These are phyloP conservation scores for Pseudogymnoascus sp. DNA, from an alignment of 2,329 filamentous ascomycete genomes.

Conservation along the genomic window DNA sequence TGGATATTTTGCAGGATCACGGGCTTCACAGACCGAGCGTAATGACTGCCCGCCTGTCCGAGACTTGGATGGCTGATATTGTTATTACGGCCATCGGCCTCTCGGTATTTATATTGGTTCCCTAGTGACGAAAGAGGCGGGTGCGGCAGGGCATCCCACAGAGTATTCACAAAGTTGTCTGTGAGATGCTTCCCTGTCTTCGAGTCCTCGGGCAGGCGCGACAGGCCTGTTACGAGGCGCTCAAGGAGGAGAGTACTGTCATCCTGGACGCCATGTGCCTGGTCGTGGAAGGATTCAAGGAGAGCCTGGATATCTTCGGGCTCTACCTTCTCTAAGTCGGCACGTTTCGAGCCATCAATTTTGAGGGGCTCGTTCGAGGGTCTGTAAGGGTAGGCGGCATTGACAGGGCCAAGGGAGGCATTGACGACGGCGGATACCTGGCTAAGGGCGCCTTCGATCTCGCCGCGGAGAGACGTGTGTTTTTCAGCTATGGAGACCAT, in stretches of 20 bases:
- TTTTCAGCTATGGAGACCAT: not conserved
- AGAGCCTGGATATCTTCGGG: conserved; percentile 49
- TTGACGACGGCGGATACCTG: conserved; percentile 33
- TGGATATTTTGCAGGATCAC: conserved; percentile 53
- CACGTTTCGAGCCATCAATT: not conserved
- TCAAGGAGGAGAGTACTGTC: conserved; percentile 77
- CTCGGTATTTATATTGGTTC: conserved; percentile 56
- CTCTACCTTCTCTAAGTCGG: conserved; percentile 40
- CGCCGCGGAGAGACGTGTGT: conserved; percentile 19
- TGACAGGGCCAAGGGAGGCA: conserved; percentile 35
- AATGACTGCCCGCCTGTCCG: conserved; percentile 59
- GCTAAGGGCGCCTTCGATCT: conserved; percentile 30
- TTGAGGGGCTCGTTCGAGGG: conserved; percentile 27
- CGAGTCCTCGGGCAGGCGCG: conserved; percentile 24
- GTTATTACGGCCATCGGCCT: conserved; percentile 62
- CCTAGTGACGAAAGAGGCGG: conserved; percentile 60
- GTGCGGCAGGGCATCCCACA: conserved; percentile 67
- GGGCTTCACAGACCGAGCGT: conserved; percentile 56
- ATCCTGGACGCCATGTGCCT: conserved; percentile 57
- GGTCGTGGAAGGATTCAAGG: conserved; percentile 49
- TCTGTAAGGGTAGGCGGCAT: conserved; percentile 29
- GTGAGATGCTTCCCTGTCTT: conserved; percentile 41
- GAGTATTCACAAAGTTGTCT: conserved; percentile 56
- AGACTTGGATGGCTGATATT: conserved; percentile 59
- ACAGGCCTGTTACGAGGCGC: conserved; percentile 45